These are phyloP conservation scores for Solanum raphanifolium DNA, from an alignment of 257 asterid species.

Conservation along the genomic window DNA sequence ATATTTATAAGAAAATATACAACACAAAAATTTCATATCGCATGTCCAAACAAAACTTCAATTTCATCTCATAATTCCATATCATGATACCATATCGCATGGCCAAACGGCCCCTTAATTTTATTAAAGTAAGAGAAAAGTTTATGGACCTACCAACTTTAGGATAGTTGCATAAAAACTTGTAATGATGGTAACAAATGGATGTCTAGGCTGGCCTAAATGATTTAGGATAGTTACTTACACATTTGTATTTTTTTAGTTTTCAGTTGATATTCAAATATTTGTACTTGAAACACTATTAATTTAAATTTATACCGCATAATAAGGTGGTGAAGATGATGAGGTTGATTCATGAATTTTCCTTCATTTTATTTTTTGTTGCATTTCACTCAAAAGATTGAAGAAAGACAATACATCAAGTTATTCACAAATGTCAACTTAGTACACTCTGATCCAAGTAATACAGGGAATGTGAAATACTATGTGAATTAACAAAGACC, in stretches of 20 bases:
- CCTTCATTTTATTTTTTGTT: background rate
- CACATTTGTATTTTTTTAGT: no score
- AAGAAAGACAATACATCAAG: background rate
- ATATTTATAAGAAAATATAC: no score
- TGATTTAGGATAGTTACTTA: background rate
- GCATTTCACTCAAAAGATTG: background rate
- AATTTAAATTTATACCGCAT: background rate
- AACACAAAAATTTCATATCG: no score
- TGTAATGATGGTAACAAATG: background rate
- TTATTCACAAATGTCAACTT: background rate
- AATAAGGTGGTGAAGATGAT: background rate
- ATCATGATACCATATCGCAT: no score
- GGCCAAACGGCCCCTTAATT: background rate
- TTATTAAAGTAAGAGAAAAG: background rate
- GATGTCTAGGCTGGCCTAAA: background rate
- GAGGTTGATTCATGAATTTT: background rate
- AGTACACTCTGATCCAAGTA: background rate
- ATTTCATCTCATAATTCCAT: no score
- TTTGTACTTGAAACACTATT: background rate
- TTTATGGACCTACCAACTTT: background rate
- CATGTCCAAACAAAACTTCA: no score
- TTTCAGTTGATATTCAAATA: background rate
- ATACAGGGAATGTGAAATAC: background rate
- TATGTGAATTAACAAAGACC: background rate
- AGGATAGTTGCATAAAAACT: background rate